Base-by-base conservation (phyloP, 495 filamentous ascomycete species). In the Podospora bellae-mahoneyi region DNA sequence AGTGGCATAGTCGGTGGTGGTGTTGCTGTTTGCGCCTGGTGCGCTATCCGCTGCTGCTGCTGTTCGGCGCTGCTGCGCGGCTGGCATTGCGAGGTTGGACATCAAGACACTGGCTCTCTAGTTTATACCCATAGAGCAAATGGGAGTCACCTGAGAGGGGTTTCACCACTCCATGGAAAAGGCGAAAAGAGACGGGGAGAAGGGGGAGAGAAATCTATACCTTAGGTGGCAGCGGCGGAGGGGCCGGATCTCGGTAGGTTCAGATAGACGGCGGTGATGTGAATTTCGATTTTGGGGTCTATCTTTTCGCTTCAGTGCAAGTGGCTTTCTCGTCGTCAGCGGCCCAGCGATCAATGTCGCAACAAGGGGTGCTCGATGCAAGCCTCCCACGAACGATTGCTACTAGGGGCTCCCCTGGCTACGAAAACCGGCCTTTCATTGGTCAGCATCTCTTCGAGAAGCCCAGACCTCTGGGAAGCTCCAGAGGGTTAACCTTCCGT, bases 31-130 rank as follows among this genome's bases (percentile, higher is more conserved):
- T 61, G 59, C 16, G 26, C 59, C 30, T 23, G 26, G 32, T 32
- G 55, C 55, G 55, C 55, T 15, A 26, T 19, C n/a, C 23, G 55
- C 55, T 58, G 55, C 55, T 56, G 54, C 66, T 65, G 71, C 68
- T 67, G 67, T 56, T 68, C 65, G 66, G 66, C 71, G 71, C 71
- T 66, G 71, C 63, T 71, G 72, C 69, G 72, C 75, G 69, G 73
- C 66, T 65, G 73, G 60, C 70, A 58, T 71, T 60, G 67, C 68
- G 71, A 72, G 70, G 73, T 70, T 74, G 73, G 66, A 75, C 75
- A 77, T 77, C 65, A 73, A 77, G 70, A 67, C 64, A 30, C 61
- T 54, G 39, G 39, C 39, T 30, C 55, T 64, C 68, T 63, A 66
- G 63, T 10, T 48, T 48, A 16, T 48, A 53, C 73, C 73, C 74